Evolutionary conservation across 1,284 basidiomycete species (phyloP), one percentile per base, ranked within the genome.

Genomic region (Xanthoconium separans): DNA sequence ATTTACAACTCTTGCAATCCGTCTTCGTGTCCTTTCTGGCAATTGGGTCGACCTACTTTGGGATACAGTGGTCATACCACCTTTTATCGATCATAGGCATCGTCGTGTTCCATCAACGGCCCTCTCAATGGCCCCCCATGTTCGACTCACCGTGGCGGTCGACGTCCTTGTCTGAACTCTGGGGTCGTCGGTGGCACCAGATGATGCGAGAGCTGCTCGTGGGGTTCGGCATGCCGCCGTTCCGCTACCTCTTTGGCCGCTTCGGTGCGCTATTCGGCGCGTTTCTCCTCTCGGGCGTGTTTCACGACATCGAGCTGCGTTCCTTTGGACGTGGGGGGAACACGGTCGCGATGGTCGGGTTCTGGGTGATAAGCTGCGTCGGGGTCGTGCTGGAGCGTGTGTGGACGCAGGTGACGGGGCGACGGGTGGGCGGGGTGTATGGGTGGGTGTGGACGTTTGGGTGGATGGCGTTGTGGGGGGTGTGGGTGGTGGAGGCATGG

Each of bases 301-400:
- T 87, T 40, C 85, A 88, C 58, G 74, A 79, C 59, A 57, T 77
- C 22, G 83, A 80, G 4, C 61, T 82, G 27, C 84, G 82, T 74
- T 78, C 81, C 0, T 75, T 81, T 73, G 82, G 79, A 1, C 70
- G 70, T 11, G 83, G 84, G 8, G 74, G 74, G 0, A 78, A 83
- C 33, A 73, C 77, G 31, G 51, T 61, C 3, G 18, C 10, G 18
- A 0, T 57, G 12, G 13, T 60, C 13, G 57, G 57, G 0, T 64
- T 65, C 52, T 68, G 63, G 62, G 42, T 83, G 39, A 70, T 83
- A 61, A 80, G 76, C 64, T 76, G 77, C 2, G 58, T 82, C 0
- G 84, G 83, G 7, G 61, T 81, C 9, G 53, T 79, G 6, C 46
- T 82, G 20, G 85, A 87, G 63, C 69, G 67, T 3, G 37, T 65